These are phyloP conservation scores for Phanerodontia chrysosporium DNA, from an alignment of 768 basidiomycete genomes.

Conservation along the genomic window DNA sequence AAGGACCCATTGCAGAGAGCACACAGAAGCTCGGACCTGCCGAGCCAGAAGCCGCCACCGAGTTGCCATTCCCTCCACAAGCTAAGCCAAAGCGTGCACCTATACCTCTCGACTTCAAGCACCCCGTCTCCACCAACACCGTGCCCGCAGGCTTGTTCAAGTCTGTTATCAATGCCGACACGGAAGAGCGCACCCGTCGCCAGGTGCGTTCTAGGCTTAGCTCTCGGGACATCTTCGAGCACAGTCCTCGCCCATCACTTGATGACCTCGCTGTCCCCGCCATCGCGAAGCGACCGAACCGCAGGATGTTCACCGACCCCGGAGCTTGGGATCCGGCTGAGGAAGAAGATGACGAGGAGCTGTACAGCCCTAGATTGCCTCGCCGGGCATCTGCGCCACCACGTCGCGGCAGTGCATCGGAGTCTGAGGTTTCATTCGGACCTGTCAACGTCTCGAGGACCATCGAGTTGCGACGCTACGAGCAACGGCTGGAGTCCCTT, in stretches of 20 bases:
- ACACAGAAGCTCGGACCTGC: slow-evolving; percentile 5
- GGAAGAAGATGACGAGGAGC: slow-evolving; percentile 30
- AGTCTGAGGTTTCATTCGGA: slow-evolving; percentile 40
- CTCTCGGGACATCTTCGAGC: slow-evolving; percentile 66
- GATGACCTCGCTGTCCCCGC: slow-evolving; percentile 69
- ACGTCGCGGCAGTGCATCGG: slow-evolving; percentile 41
- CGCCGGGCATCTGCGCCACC: slow-evolving; percentile 37
- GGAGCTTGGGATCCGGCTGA: slow-evolving; percentile 28
- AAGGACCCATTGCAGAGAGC: slow-evolving; percentile 1
- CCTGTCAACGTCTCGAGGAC: slow-evolving; percentile 50
- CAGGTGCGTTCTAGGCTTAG: slow-evolving; percentile 72
- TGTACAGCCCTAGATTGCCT: slow-evolving; percentile 29
- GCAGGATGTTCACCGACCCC: slow-evolving; percentile 58
- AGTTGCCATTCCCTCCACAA: slow-evolving; percentile 29
- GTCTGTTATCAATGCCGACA: slow-evolving; percentile 50
- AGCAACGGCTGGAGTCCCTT: slow-evolving; percentile 56
- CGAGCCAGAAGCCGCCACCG: slow-evolving; percentile 14
- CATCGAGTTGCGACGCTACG: slow-evolving; percentile 55
- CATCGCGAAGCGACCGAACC: slow-evolving; percentile 59
- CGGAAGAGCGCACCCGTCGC: slow-evolving; percentile 65
- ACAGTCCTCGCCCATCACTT: slow-evolving; percentile 61
- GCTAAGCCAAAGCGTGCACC: slow-evolving; percentile 60
- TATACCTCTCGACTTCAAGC: slow-evolving; percentile 75
- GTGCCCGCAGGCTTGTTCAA: slow-evolving; percentile 87
- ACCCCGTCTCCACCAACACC: slow-evolving; percentile 61